Percentiles rank a stretch among this genome's conserved stretches.
Conservation (phyloP, 2,329 filamentous ascomycete genomes). For the Pestalotiopsis sp. region DNA sequence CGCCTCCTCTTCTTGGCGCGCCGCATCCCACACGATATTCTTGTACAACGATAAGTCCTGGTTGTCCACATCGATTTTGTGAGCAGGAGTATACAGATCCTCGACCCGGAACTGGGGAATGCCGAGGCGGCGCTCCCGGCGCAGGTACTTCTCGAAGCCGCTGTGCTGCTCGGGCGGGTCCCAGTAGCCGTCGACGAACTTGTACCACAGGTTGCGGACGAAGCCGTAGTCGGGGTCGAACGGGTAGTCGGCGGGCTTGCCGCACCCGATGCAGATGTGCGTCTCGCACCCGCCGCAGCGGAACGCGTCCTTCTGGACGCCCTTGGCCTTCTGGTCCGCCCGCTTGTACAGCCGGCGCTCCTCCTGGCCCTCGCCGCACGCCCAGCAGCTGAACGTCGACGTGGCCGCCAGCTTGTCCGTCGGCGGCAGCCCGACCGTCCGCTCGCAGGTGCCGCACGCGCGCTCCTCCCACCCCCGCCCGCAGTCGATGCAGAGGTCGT, state of each 20-base stretch:
- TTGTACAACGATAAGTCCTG: neutral
- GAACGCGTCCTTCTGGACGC: neutral
- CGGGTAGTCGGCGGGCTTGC: neutral
- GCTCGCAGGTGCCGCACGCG: neutral
- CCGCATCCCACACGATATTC: neutral
- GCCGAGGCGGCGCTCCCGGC: neutral
- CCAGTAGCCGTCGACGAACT: neutral
- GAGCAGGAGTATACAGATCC: neutral
- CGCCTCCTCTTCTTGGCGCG: neutral
- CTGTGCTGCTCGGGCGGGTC: neutral
- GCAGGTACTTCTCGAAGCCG: neutral
- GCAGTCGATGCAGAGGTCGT: neutral
- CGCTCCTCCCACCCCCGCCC: neutral
- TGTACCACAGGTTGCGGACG: neutral
- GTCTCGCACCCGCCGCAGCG: neutral
- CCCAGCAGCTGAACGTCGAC: neutral
- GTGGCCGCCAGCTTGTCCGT: neutral
- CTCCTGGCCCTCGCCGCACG: neutral
- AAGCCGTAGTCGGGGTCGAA: constrained; percentile 1
- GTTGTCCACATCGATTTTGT: neutral
- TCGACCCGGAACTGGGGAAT: neutral
- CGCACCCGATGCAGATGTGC: neutral
- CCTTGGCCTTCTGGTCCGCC: neutral
- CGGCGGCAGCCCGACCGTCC: neutral
- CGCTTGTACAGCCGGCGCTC: neutral